A percentile compares a stretch with the other conserved stretches of the same genome.
phyloP scores from a whole-genome alignment of 768 basidiomycete species.

The Zangia roseola region DNA sequence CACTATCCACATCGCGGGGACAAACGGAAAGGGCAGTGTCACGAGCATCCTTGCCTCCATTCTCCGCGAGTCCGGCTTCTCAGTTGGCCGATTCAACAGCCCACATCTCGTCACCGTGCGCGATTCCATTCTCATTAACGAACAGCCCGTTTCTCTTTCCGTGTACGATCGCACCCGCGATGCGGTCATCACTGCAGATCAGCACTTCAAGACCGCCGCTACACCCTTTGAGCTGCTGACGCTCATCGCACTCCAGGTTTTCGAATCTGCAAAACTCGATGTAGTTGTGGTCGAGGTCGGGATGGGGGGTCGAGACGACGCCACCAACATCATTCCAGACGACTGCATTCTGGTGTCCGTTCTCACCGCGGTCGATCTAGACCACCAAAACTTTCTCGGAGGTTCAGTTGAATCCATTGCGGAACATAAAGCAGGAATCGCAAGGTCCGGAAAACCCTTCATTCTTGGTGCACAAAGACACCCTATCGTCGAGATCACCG shows the following conservation, averaged over 20 bases:
- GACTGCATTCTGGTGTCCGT: constrained; percentile 71
- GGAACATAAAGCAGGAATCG: constrained; percentile 80
- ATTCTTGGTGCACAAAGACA: constrained; percentile 66
- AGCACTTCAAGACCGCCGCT: constrained; percentile 43
- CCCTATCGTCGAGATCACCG: constrained; percentile 44
- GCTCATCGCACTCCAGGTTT: constrained; percentile 71
- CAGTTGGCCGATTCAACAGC: constrained; percentile 84
- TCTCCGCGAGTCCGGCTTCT: constrained; percentile 52
- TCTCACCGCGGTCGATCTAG: constrained; percentile 84
- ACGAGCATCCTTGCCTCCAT: constrained; percentile 80
- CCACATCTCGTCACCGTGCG: constrained; percentile 81
- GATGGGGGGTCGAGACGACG: constrained; percentile 90
- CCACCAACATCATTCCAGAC: constrained; percentile 86
- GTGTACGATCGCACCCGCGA: constrained; percentile 48
- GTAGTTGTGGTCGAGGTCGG: constrained; percentile 90
- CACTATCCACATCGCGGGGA: constrained; percentile 89
- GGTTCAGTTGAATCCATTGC: constrained; percentile 72
- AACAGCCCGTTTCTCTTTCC: constrained; percentile 45
- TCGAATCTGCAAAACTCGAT: constrained; percentile 71
- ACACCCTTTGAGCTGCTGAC: constrained; percentile 87
- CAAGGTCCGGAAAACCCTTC: constrained; percentile 57
- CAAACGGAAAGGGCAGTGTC: constrained; percentile 97
- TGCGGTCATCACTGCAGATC: constrained; percentile 50
- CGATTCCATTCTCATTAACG: constrained; percentile 76
- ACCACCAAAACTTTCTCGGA: constrained; percentile 91